A percentile compares a stretch with the other conserved stretches of the same genome.
Evolutionary conservation across 2,329 filamentous ascomycete genomes (phyloP).

Genomic region (Alternaria ventricosa): DNA sequence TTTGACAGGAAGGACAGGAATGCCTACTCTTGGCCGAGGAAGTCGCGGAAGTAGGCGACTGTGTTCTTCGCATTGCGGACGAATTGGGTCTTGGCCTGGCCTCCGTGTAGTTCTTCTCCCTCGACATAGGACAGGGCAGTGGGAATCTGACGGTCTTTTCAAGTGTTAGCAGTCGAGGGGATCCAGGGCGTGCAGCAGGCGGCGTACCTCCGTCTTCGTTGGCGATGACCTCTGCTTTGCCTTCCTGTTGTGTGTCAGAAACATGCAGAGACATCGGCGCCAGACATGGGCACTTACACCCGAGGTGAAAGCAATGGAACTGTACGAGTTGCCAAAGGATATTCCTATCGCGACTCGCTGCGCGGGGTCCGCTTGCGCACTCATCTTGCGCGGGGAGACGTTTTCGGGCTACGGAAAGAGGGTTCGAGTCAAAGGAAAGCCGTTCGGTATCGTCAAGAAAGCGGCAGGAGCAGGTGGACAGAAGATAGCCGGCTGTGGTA

Average conservation of each 20-base stretch:
- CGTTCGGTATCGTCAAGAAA: not conserved
- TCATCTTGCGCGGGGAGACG: slow-evolving; percentile 49
- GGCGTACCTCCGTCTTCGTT: slow-evolving; percentile 93
- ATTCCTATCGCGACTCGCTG: slow-evolving; percentile 84
- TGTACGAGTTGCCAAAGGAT: slow-evolving; percentile 97
- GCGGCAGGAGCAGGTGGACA: not conserved
- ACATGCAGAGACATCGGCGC: not conserved
- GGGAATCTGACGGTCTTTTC: slow-evolving; percentile 90
- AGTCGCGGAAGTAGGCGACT: slow-evolving; percentile 94
- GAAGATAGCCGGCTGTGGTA: not conserved
- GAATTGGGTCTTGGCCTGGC: slow-evolving; percentile 92
- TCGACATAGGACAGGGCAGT: slow-evolving; percentile 92
- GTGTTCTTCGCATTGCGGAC: slow-evolving; percentile 93
- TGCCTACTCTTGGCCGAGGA: slow-evolving; percentile 86
- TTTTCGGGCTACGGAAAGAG: not conserved
- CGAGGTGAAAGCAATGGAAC: slow-evolving; percentile 90
- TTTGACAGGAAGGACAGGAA: not conserved
- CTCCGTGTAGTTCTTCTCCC: slow-evolving; percentile 95
- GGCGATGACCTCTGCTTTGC: slow-evolving; percentile 96
- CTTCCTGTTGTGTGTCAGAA: slow-evolving; percentile 63
- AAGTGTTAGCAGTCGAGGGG: slow-evolving; percentile 16
- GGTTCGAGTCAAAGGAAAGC: not conserved
- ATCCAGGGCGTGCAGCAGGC: slow-evolving; percentile 6
- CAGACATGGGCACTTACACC: slow-evolving; percentile 51
- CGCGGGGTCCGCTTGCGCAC: slow-evolving; percentile 57